Base-by-base conservation (phyloP, 2,329 filamentous ascomycete species). In the Hypoxylon rubiginosum region DNA sequence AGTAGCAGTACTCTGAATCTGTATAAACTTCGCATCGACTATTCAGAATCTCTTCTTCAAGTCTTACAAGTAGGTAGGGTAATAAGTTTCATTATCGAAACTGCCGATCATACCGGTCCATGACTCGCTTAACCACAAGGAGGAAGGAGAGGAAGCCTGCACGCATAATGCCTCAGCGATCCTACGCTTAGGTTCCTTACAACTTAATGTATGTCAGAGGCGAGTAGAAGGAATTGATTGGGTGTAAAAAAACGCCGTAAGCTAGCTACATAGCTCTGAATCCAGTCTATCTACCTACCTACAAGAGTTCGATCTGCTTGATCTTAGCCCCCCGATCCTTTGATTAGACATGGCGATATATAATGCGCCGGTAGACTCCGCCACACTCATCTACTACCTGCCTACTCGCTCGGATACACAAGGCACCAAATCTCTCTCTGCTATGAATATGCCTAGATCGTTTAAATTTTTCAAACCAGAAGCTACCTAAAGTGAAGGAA, bases 1-100 rank as follows among this genome's bases (percentile, higher is more conserved):
- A 24, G 17, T 26, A 49, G 24, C 8, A 26, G 13, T n/a, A 28
- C 24, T 49, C 24, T 24, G 45, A 48, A 13, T 28, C 5, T 26
- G 10, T 7, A 46, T 13, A 10, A 15, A 4, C 10, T 15, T 15
- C 34, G 13, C 34, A 10, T 4, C 15, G 6, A 41, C 15, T 41
- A 17, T 6, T 15, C n/a, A 17, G 36, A 8, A 17, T 41, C 36
- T 17, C 3, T 17, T 9, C 15, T 17, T 9, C 15, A 10, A 17
- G 15, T 41, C 36, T 17, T 41, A 41, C 15, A 46, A 8, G 43
- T 24, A 49, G 45, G 21, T 49, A 6, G 15, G 21, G 21, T 24
- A 24, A 24, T 24, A 24, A 24, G 24, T 49, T 49, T 49, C 21
- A 49, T 49, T 24, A n/a, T 49, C 45, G 45, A 49, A 49, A 49